Evolutionary conservation across 352 stramenopile species (phyloP).

Genomic region (Globisporangium apiculatum): DNA sequence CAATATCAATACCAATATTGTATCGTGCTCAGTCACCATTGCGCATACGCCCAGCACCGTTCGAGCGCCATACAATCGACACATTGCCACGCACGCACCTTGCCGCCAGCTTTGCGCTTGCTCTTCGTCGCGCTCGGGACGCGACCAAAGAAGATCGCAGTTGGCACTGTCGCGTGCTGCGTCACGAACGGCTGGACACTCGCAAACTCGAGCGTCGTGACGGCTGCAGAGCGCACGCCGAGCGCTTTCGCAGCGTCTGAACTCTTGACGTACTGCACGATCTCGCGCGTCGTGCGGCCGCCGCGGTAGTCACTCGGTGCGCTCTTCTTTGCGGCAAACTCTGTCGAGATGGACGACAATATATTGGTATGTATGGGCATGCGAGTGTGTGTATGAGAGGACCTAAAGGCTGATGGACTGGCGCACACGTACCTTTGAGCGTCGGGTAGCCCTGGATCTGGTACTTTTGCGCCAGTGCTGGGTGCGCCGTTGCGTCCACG

Average conservation of each 20-base stretch:
- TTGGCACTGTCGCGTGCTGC: constrained; percentile 35
- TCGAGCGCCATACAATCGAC: background rate
- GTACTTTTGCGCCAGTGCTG: constrained; percentile 67
- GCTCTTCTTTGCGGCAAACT: constrained; percentile 80
- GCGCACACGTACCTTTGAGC: constrained; percentile 42
- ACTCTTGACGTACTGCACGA: constrained; percentile 68
- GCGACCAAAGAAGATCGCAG: constrained; percentile 65
- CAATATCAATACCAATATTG: no score
- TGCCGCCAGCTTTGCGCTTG: constrained; percentile 32
- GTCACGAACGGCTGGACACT: constrained; percentile 53
- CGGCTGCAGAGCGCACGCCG: constrained; percentile 38
- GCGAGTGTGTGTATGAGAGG: background rate
- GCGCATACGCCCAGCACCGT: no score
- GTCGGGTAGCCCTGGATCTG: constrained; percentile 73
- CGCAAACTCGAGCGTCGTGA: constrained; percentile 42
- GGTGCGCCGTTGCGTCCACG: constrained; percentile 57
- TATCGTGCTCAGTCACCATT: no score
- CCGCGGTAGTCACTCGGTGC: constrained; percentile 66
- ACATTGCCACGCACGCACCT: constrained; percentile 7
- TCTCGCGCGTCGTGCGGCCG: constrained; percentile 49
- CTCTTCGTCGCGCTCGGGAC: constrained; percentile 27
- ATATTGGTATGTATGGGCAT: background rate
- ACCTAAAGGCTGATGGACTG: background rate
- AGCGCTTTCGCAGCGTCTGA: constrained; percentile 65
- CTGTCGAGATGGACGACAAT: constrained; percentile 9